Evolutionary conservation across 208 protist species (phyloP).

Genomic region (Crithidia bombi): DNA sequence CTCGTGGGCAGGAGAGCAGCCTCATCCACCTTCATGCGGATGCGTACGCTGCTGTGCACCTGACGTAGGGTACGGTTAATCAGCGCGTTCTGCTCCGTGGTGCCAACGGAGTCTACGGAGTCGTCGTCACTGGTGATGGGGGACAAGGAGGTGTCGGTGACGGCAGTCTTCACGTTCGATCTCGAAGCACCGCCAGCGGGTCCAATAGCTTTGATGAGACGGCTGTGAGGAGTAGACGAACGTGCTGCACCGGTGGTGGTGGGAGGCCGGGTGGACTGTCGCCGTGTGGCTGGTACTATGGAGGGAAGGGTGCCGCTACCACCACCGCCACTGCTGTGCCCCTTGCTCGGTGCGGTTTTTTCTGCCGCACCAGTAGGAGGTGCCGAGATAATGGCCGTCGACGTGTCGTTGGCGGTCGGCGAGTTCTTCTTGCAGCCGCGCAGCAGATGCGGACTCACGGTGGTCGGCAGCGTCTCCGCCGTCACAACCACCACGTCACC

Average conservation of each 20-base stretch:
- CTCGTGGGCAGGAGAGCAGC: not conserved
- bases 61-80: not conserved
- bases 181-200: too few species aligned
- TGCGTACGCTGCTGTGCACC: conserved; percentile 4
- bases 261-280: not conserved
- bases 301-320: not conserved
- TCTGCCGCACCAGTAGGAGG: too few species aligned
- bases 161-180: not conserved
- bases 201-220: not conserved
- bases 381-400: too few species aligned
- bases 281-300: not conserved
- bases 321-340: not conserved
- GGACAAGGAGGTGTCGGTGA: not conserved
- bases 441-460: not conserved
- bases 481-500: not conserved
- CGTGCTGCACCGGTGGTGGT: not conserved
- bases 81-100: not conserved
- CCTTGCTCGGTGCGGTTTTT: not conserved
- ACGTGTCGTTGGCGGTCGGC: not conserved
- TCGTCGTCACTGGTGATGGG: conserved; percentile 4
- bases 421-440: not conserved
- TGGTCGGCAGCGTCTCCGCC: not conserved
- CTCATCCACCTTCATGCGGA: not conserved
- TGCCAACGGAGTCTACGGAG: not conserved
- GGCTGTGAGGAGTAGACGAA: not conserved